phyloP scores from a whole-genome alignment of 2,329 filamentous ascomycete species.

The Penicillium sp. region DNA sequence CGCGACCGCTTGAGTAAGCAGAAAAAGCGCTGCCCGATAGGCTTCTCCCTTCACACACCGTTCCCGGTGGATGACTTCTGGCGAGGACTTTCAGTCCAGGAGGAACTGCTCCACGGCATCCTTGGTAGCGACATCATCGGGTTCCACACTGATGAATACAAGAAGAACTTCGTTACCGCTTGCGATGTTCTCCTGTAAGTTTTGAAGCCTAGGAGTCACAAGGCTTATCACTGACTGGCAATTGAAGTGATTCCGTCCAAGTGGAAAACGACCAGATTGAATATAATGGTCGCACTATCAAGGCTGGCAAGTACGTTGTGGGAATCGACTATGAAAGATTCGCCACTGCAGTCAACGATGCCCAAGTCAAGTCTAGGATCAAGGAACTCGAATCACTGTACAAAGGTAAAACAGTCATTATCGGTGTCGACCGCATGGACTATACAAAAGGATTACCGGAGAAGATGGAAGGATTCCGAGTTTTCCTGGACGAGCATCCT shows the following conservation, averaged over 20 bases:
- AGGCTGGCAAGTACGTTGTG: conserved; percentile 86
- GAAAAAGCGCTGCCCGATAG: conserved; percentile 82
- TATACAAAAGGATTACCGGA: conserved; percentile 97
- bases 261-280: conserved; percentile 55
- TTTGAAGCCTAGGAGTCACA: not conserved
- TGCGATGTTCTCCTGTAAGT: conserved; percentile 78
- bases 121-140: conserved; percentile 86
- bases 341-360: not conserved
- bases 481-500: conserved; percentile 85
- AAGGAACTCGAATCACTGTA: conserved; percentile 76
- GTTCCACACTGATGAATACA: conserved; percentile 98
- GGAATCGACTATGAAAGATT: conserved; percentile 85
- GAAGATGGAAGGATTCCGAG: conserved; percentile 85
- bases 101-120: conserved; percentile 77
- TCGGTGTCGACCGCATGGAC: conserved; percentile 86
- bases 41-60: conserved; percentile 91
- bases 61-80: conserved; percentile 93
- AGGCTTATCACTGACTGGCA: not conserved
- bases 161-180: conserved; percentile 83
- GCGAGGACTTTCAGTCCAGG: conserved; percentile 81
- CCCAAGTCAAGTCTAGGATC: conserved; percentile 72
- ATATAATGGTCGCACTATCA: conserved; percentile 77
- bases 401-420: conserved; percentile 83
- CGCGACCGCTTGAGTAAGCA: conserved; percentile 70
- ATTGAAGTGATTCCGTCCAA: not conserved